Percentiles rank a stretch among this genome's conserved stretches.
Evolutionary conservation across 2,329 filamentous ascomycete genomes (phyloP).

Genomic region (Diaporthe citri): DNA sequence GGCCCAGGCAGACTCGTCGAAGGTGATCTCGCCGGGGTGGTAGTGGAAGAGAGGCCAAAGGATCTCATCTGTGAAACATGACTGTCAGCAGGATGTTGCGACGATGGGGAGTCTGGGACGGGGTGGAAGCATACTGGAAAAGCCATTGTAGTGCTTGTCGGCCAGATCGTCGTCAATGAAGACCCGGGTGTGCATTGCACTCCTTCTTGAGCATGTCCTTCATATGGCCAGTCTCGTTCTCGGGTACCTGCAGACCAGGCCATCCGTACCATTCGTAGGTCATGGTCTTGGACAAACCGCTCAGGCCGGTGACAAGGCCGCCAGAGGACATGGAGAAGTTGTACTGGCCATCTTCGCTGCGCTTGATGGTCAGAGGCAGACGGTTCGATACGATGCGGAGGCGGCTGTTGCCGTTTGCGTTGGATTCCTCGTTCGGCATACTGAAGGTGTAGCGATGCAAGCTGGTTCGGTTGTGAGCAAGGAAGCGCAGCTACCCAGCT

Average conservation of each 20-base stretch:
- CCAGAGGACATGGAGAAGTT: conserved; percentile 97
- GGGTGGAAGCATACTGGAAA: conserved; percentile 78
- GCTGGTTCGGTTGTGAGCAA: background rate
- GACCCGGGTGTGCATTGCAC: conserved; percentile 89
- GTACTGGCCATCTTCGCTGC: conserved; percentile 90
- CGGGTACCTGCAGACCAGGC: conserved; percentile 93
- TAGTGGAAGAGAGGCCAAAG: conserved; percentile 99
- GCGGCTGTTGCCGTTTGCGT: conserved; percentile 50
- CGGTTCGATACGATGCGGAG: conserved; percentile 94
- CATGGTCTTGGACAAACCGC: conserved; percentile 90
- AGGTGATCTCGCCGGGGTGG: conserved; percentile 97
- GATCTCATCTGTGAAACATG: conserved; percentile 78
- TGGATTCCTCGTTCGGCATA: conserved; percentile 33
- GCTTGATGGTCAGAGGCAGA: conserved; percentile 96
- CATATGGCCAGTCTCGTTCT: conserved; percentile 81
- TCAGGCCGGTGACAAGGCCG: conserved; percentile 92
- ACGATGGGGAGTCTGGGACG: conserved; percentile 29
- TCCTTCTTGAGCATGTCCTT: conserved; percentile 85
- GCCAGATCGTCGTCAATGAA: conserved; percentile 95
- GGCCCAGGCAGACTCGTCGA: conserved; percentile 94
- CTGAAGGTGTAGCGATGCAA: background rate
- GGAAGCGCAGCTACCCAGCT: background rate
- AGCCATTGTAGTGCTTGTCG: conserved; percentile 97
- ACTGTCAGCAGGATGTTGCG: conserved; percentile 35
- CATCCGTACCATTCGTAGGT: conserved; percentile 99